Evolutionary conservation across 106 monocot genomes (phyloP).

Genomic region (Platanthera zijinensis): DNA sequence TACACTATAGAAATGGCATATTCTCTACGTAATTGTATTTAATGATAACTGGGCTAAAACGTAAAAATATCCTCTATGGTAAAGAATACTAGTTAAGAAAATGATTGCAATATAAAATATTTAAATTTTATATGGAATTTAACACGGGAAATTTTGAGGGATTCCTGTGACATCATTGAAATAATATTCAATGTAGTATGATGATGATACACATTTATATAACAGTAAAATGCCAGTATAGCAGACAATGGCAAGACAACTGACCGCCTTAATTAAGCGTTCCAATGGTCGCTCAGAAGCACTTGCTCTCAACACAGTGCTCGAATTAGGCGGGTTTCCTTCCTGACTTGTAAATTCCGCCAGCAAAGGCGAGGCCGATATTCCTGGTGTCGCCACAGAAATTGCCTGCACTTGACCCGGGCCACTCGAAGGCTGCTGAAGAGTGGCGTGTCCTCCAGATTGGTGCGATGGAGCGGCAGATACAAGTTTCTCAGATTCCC

Average conservation of each 20-base stretch:
- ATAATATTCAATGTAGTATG: background rate
- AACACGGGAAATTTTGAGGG: background rate
- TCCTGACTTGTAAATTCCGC: slow-evolving; percentile 58
- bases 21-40: too few species aligned
- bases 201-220: background rate
- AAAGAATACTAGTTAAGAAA: too few species aligned
- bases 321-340: slow-evolving; percentile 36
- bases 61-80: background rate
- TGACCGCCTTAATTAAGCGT: slow-evolving; percentile 71
- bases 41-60: background rate
- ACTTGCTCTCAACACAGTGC: slow-evolving; percentile 26
- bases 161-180: background rate
- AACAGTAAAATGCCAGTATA: background rate
- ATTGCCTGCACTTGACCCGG: slow-evolving; percentile 38
- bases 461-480: slow-evolving; percentile 33
- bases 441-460: slow-evolving; percentile 26
- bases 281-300: slow-evolving; percentile 59
- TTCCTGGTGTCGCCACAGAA: slow-evolving; percentile 75
- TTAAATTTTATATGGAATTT: background rate
- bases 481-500: slow-evolving; percentile 59
- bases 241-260: slow-evolving; percentile 9
- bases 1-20: too few species aligned
- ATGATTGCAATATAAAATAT: background rate
- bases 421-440: slow-evolving; percentile 23
- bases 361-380: slow-evolving; percentile 87